These are phyloP conservation scores for Paracamarosporium sp. DNA, from an alignment of 2,329 filamentous ascomycete genomes.

Conservation along the genomic window DNA sequence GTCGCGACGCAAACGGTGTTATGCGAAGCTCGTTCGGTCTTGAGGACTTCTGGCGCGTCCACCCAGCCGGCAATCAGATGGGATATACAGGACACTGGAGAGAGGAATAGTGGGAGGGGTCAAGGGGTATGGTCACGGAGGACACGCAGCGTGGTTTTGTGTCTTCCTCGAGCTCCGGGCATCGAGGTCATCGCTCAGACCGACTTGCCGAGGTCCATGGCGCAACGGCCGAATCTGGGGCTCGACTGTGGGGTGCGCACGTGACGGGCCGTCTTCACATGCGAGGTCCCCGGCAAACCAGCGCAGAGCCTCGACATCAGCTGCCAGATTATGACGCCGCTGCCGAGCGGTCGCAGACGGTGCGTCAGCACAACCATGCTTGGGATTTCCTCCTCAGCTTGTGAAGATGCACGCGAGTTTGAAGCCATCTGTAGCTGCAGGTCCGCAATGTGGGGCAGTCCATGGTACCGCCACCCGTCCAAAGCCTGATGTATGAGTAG, in stretches of 20 bases:
- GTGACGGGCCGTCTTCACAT: constrained; percentile 16
- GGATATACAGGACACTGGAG: background rate
- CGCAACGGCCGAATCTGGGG: background rate
- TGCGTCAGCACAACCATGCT: background rate
- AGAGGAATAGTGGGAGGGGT: background rate
- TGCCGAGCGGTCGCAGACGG: background rate
- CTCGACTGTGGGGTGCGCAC: constrained; percentile 11
- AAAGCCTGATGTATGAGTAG: background rate
- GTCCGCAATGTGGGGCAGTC: background rate
- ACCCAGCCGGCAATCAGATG: background rate
- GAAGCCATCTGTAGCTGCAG: background rate
- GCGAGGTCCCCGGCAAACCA: constrained; percentile 5
- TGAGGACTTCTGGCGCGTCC: background rate
- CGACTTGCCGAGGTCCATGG: constrained; percentile 14
- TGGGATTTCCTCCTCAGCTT: background rate
- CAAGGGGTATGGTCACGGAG: background rate
- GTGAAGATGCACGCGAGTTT: background rate
- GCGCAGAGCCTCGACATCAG: constrained; percentile 5
- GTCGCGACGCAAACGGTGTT: background rate
- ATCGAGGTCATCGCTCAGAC: constrained; percentile 4
- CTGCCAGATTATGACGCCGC: background rate
- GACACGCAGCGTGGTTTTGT: constrained; percentile 1
- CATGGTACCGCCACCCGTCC: background rate
- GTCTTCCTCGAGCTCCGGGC: constrained; percentile 8
- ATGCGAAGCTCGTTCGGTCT: background rate